phyloP scores from a whole-genome alignment of 768 basidiomycete species.

The Suillus paluster region DNA sequence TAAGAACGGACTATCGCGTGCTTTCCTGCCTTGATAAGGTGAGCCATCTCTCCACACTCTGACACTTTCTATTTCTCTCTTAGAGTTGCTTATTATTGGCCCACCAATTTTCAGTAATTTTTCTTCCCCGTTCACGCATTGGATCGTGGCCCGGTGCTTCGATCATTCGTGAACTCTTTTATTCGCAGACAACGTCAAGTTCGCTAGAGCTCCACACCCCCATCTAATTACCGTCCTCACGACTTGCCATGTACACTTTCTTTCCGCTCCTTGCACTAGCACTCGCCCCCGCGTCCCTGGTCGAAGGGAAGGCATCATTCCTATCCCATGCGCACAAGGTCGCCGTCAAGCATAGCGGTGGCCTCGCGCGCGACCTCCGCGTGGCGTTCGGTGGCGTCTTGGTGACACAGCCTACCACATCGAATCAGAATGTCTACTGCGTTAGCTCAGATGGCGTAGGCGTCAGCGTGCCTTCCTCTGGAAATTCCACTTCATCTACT shows the following conservation, averaged over 20 bases:
- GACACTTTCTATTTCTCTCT: constrained; percentile 6
- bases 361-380: constrained; percentile 70
- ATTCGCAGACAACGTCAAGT: constrained; percentile 15
- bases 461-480: constrained; percentile 23
- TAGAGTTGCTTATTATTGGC: constrained; percentile 5
- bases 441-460: constrained; percentile 25
- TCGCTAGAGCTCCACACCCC: background rate
- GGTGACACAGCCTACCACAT: constrained; percentile 42
- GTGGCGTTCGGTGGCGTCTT: constrained; percentile 62
- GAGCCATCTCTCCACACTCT: constrained; percentile 1
- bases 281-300: constrained; percentile 29
- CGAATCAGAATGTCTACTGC: constrained; percentile 41
- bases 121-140: background rate
- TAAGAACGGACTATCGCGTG: constrained; percentile 5
- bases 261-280: constrained; percentile 35
- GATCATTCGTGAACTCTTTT: constrained; percentile 20
- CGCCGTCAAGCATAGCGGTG: constrained; percentile 61
- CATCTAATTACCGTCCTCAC: constrained; percentile 11
- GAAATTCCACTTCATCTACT: constrained; percentile 23
- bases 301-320: constrained; percentile 33
- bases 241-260: constrained; percentile 28
- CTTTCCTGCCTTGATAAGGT: constrained; percentile 11
- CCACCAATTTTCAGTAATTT: background rate
- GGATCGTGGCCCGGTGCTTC: constrained; percentile 11
- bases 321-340: constrained; percentile 53